These are phyloP conservation scores for Aspergillus sp. DNA, from an alignment of 2,329 filamentous ascomycete genomes.

Conservation along the genomic window DNA sequence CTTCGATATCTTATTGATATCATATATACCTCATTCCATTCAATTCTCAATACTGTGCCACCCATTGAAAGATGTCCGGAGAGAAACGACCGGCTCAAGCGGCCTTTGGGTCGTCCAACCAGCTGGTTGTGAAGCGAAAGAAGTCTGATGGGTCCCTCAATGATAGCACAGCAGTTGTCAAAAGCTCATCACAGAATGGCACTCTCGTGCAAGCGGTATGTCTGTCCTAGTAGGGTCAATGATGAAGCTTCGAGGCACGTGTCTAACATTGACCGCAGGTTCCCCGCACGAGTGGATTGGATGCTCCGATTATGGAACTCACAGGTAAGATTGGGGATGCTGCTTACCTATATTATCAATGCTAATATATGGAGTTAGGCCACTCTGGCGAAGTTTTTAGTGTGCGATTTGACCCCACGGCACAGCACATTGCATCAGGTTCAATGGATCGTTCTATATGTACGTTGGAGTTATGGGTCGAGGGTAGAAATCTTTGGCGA, in stretches of 20 bases:
- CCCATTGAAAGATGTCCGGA: constrained; percentile 68
- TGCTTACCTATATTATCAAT: neutral
- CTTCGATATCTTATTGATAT: neutral
- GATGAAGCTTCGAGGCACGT: neutral
- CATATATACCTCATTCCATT: neutral
- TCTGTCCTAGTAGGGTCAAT: constrained; percentile 24
- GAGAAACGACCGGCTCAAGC: constrained; percentile 92
- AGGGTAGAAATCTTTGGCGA: neutral
- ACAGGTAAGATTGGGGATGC: constrained; percentile 58
- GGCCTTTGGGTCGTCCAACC: constrained; percentile 72
- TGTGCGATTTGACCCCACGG: constrained; percentile 85
- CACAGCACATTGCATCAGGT: constrained; percentile 87
- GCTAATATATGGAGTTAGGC: constrained; percentile 41
- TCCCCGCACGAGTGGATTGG: constrained; percentile 77
- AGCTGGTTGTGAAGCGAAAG: constrained; percentile 87
- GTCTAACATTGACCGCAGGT: constrained; percentile 58
- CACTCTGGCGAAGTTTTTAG: constrained; percentile 85
- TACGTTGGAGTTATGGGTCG: constrained; percentile 50
- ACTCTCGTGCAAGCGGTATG: constrained; percentile 70
- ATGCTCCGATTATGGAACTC: constrained; percentile 93
- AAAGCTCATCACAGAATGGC: constrained; percentile 61
- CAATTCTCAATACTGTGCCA: neutral
- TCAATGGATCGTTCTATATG: constrained; percentile 93
- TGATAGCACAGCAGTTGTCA: constrained; percentile 60
- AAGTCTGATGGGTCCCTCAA: constrained; percentile 68